Base-by-base conservation (phyloP, 192 early-diverging fungal species). In the Linnemannia hyalina region DNA sequence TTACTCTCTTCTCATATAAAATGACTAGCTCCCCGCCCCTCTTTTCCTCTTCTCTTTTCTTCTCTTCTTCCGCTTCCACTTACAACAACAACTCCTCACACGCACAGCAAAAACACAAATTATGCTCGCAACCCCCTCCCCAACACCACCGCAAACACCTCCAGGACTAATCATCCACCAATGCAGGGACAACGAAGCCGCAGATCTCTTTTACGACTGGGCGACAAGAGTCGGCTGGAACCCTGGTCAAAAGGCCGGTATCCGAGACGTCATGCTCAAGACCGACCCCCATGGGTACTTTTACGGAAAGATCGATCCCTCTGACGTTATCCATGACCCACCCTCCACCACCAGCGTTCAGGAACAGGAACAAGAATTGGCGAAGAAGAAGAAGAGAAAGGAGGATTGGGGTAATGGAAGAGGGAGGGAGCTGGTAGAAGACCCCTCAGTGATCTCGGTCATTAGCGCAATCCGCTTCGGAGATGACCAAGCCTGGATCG, bases 401-500 rank as follows among this genome's bases (percentile, higher is more conserved):
- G 40, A 23, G 20, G 69, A 22, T 2, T 52, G 49, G 49, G 49
- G 22, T 0, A 40, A 70, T 0, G 69, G 36, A 15, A 38, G 20
- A 6, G 55, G 36, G 9, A 57, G 63, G 11, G 60, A 26, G 0
- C 60, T 65, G 13, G n/a, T 29, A 13, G 60, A 65, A 15, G 60
- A 65, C 26, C 35, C 57, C 22, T 38, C 32, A 5, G n/a, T 41
- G 0, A 49, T 78, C 18, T 47, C 77, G 13, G 70, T 78, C 26
- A 35, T 78, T 13, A 71, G 68, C n/a, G 77, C 41, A 9, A 44
- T 78, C 29, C 76, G 76, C 9, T 78, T 52, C 16, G 76, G 71
- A 2, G 70, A 77, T 0, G 71, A 83, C 2, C 76, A 73, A 22
- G 82, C 70, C 15, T 83, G 70, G 57, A 52, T 83, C 15, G 82